Percentiles rank a stretch among this genome's conserved stretches.
Conservation (phyloP, 345 rosid genomes). For the Hibiscus tridactylites region DNA sequence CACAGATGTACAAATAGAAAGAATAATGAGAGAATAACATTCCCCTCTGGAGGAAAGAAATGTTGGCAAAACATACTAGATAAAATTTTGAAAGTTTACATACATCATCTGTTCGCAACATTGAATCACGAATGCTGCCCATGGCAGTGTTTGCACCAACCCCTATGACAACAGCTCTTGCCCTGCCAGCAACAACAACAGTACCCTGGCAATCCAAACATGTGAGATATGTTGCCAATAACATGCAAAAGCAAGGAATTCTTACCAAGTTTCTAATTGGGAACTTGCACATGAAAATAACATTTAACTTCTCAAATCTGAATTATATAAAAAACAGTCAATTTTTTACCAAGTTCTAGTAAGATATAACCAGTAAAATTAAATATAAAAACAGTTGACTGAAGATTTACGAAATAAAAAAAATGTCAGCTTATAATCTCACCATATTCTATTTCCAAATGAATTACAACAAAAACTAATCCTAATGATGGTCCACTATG, state of each 20-base stretch:
- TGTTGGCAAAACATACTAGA: not conserved
- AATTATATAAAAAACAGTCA: too few relatives aligned
- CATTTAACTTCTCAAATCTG: not conserved
- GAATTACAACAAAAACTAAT: not conserved
- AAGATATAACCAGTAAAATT: not conserved
- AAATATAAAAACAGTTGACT: not conserved
- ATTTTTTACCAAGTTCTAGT: not conserved
- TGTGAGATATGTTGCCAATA: constrained; percentile 7
- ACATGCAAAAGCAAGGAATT: not conserved
- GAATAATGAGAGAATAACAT: not conserved
- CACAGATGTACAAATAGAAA: not conserved
- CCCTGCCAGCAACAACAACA: constrained; percentile 83
- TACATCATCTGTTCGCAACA: constrained; percentile 92
- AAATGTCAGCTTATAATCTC: not conserved
- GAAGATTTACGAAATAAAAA: not conserved
- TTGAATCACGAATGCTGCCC: constrained; percentile 97
- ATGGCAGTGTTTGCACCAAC: constrained; percentile 96
- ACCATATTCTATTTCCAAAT: not conserved
- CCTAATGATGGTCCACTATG: not conserved
- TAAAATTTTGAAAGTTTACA: constrained; percentile 20
- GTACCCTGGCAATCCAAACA: constrained; percentile 73
- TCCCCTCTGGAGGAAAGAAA: not conserved
- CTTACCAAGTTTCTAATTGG: not conserved
- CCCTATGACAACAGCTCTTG: constrained; percentile 90
- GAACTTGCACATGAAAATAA: not conserved